Evolutionary conservation across 805 yeast species (phyloP).

Genomic region (Starmerella tilneyi): DNA sequence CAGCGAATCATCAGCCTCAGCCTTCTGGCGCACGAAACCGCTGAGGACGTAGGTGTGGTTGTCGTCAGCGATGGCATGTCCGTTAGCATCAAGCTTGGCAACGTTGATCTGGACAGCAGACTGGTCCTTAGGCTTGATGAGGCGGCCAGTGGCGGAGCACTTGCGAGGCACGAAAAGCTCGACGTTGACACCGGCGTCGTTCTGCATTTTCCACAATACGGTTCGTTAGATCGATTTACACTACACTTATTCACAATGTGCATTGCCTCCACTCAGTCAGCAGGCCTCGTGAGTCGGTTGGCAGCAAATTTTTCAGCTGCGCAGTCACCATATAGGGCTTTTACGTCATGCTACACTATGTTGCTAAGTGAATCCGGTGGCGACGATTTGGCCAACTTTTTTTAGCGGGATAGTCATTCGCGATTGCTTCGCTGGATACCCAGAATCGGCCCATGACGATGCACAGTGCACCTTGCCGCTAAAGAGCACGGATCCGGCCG

Average conservation of each 20-base stretch:
- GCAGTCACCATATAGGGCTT: conserved; percentile 10
- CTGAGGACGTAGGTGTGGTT: conserved; percentile 91
- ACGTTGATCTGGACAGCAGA: conserved; percentile 98
- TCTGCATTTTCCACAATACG: conserved; percentile 62
- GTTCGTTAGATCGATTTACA: not conserved
- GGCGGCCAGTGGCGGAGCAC: conserved; percentile 99
- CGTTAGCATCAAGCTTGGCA: conserved; percentile 95
- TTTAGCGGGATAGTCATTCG: not conserved
- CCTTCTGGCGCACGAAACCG: conserved; percentile 97
- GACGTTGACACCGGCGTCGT: conserved; percentile 99
- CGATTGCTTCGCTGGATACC: not conserved
- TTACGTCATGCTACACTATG: conserved; percentile 1
- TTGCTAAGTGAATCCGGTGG: not conserved
- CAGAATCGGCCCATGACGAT: no score
- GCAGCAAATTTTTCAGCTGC: not conserved
- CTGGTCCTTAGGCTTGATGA: conserved; percentile 99
- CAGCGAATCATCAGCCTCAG: conserved; percentile 98
- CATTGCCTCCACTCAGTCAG: not conserved
- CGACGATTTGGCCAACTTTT: not conserved
- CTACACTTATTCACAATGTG: conserved; percentile 6
- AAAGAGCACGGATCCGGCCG: no score
- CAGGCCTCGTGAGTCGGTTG: conserved; percentile 4
- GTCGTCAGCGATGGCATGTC: conserved; percentile 85
- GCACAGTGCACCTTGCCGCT: no score
- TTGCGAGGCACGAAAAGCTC: conserved; percentile 99